Evolutionary conservation across 78 protist species (phyloP).

Genomic region (Dictyostelium capitatum): DNA sequence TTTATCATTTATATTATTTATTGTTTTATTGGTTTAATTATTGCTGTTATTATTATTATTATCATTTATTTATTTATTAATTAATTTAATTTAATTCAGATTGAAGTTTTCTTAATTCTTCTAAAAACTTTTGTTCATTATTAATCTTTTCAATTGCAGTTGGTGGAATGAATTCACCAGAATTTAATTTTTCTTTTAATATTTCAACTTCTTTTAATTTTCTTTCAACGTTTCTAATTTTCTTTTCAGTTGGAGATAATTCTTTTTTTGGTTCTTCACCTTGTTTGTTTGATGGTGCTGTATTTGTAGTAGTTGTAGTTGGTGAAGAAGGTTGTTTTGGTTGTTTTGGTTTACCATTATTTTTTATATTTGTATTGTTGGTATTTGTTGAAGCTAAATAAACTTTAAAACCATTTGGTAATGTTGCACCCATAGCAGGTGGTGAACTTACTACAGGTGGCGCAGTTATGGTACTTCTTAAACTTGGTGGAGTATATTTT

Average conservation of each 20-base stretch:
- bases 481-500: constrained; percentile 76
- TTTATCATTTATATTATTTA: not conserved
- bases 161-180: constrained; percentile 69
- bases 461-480: constrained; percentile 21
- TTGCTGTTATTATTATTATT: not conserved
- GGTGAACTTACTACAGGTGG: not conserved
- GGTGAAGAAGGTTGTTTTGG: constrained; percentile 4
- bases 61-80: not conserved
- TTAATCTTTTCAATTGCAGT: constrained; percentile 51
- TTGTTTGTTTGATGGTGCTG: not conserved
- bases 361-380: not conserved
- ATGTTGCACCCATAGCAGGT: not conserved
- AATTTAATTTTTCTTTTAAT: constrained; percentile 26
- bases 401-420: constrained; percentile 73
- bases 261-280: constrained; percentile 30
- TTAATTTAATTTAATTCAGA: not conserved
- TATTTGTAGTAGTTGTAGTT: not conserved
- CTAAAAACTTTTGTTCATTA: constrained; percentile 47
- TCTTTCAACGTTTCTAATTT: constrained; percentile 44
- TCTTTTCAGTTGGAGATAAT: constrained; percentile 47
- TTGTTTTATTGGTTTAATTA: not conserved
- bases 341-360: constrained; percentile 15
- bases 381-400: constrained; percentile 2
- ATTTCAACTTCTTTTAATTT: constrained; percentile 61
- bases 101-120: constrained; percentile 36